Evolutionary conservation across 2,329 filamentous ascomycete genomes (phyloP).

Genomic region (Diplodia corticola): DNA sequence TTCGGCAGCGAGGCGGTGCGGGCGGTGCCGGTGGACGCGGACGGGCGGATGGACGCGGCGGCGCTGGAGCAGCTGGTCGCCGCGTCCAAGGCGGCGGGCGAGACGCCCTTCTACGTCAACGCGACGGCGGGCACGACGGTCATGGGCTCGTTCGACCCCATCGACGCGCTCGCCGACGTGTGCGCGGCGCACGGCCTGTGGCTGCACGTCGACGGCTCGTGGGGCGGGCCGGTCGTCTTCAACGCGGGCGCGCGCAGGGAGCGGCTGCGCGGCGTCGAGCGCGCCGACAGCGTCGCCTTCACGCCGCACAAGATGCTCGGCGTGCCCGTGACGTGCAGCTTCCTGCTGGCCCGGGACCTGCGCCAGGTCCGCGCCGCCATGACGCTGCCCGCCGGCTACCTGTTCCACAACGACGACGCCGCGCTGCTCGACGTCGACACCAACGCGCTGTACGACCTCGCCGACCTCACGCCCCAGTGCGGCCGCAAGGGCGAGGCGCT

Average conservation of each 20-base stretch:
- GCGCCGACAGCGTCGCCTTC: conserved; percentile 79
- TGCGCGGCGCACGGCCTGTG: conserved; percentile 74
- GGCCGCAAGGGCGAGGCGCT: conserved; percentile 81
- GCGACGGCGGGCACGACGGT: conserved; percentile 95
- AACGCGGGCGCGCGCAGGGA: conserved; percentile 54
- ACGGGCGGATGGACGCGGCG: conserved; percentile 69
- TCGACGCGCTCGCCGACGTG: conserved; percentile 67
- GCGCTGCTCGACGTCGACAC: conserved; percentile 37
- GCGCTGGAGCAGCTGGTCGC: conserved; percentile 65
- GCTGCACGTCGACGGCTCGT: conserved; percentile 90
- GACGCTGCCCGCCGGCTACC: conserved; percentile 80
- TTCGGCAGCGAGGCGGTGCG: conserved; percentile 75
- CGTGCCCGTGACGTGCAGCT: conserved; percentile 86
- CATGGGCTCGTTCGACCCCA: conserved; percentile 82
- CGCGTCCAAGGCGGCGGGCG: conserved; percentile 64
- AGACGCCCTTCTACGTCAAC: conserved; percentile 91
- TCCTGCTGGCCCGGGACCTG: conserved; percentile 77
- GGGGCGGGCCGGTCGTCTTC: conserved; percentile 85
- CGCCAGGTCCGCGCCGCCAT: conserved; percentile 78
- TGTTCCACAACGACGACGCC: conserved; percentile 47
- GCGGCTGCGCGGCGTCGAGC: conserved; percentile 69
- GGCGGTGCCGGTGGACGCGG: conserved; percentile 69
- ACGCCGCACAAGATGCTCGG: conserved; percentile 99
- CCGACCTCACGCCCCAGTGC: conserved; percentile 90
- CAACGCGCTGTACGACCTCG: conserved; percentile 75